Evolutionary conservation across 2,329 filamentous ascomycete genomes (phyloP).

Genomic region (Clonostachys chloroleuca): DNA sequence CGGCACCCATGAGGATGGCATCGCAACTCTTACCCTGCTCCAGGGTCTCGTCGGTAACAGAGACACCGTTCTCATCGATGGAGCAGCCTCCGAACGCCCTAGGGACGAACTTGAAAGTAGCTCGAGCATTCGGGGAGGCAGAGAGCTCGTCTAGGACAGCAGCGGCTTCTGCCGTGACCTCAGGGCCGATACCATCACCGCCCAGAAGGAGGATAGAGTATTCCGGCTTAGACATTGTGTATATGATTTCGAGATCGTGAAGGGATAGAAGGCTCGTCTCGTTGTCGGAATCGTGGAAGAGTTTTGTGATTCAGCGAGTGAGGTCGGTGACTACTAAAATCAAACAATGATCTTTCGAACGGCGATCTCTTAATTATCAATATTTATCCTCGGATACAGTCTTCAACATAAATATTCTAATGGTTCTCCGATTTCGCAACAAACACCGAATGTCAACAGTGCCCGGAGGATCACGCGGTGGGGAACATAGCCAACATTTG

Average conservation of each 20-base stretch:
- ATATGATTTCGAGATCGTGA: not conserved
- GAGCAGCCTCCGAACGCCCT: constrained; percentile 90
- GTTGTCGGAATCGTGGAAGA: too few relatives aligned
- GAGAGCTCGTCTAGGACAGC: constrained; percentile 90
- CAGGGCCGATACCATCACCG: constrained; percentile 95
- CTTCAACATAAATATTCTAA: too few relatives aligned
- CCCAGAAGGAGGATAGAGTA: constrained; percentile 71
- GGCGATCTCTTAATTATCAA: too few relatives aligned
- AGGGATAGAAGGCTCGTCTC: not conserved
- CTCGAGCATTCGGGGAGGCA: constrained; percentile 80
- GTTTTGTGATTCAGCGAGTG: too few relatives aligned
- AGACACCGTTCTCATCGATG: constrained; percentile 84
- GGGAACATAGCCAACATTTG: too few relatives aligned
- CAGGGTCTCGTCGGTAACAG: constrained; percentile 87
- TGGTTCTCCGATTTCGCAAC: too few relatives aligned
- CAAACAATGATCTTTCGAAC: too few relatives aligned
- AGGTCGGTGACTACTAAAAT: too few relatives aligned
- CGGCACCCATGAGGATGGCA: constrained; percentile 92
- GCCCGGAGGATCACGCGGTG: too few relatives aligned
- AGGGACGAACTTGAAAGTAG: constrained; percentile 80
- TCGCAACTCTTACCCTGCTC: constrained; percentile 90
- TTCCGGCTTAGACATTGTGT: not conserved
- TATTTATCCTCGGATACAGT: too few relatives aligned
- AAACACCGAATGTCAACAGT: too few relatives aligned
- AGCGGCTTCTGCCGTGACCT: constrained; percentile 93